Evolutionary conservation across 129 eudicot genomes (phyloP), one percentile per base, ranked within the genome.

Genomic region (Helichrysum umbraculigerum): DNA sequence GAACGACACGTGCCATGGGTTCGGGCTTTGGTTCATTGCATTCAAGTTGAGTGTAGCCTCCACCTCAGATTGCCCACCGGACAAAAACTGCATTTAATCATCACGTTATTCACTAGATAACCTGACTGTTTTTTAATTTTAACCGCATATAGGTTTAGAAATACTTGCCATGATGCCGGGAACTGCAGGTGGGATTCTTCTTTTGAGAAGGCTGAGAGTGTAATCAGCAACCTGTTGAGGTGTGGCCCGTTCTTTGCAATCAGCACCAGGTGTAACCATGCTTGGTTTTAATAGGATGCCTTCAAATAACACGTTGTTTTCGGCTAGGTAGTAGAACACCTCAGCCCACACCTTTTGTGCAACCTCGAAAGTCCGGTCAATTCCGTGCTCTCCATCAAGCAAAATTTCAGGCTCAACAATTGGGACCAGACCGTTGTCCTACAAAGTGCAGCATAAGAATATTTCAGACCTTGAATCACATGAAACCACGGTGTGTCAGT

Each of bases 1-100:
- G 83, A 91, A 91, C 25, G 97, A 91, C 65, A 91, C 97, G 51
- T 91, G 95, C 97, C 97, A 88, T 64, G 95, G 97, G 92, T 88
- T 91, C 6, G 97, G 97, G 76, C 86, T 76, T 73, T 88, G 95
- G 95, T 88, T 91, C 95, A 91, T 91, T 7, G 90, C 95, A 33
- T 91, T 91, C 87, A 91, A 79, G 95, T 91, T 91, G 29, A 88
- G 81, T 33, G 94, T 88, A 2, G 94, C 94, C 76, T 91, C 97
- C 65, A 91, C 86, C 84, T 91, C 97, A 25, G 97, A 91, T 86
- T 91, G 97, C 17, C 97, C 97, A 29, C 97, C 97, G 1, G 97
- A 91, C 85, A 91, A 88, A 59, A 91, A 91, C 97, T 91, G 97
- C 78, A 62, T 52, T 21, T 60, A 17, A 61, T 61, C 50, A 75